Evolutionary conservation across 441 rosid species (phyloP).

Genomic region (Eutrema salsugineum): DNA sequence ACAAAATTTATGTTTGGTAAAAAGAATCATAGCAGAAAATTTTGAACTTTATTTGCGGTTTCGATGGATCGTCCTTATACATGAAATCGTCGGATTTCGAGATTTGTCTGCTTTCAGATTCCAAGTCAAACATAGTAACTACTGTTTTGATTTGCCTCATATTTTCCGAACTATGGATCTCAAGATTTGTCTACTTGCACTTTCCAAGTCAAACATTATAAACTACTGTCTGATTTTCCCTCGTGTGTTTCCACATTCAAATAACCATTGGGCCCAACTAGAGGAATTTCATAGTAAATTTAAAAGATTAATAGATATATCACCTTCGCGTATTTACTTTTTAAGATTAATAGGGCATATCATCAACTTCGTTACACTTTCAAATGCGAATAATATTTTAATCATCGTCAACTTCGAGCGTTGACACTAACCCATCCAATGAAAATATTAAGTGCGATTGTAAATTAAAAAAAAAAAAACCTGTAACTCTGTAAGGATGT

Average conservation of each 20-base stretch:
- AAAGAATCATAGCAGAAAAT: neutral
- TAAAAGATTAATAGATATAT: neutral
- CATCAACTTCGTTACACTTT: neutral
- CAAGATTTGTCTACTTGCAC: conserved; percentile 24
- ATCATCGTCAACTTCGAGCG: neutral
- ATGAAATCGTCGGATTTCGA: conserved; percentile 13
- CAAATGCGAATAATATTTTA: too few relatives aligned
- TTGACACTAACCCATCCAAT: neutral
- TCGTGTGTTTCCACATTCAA: conserved; percentile 12
- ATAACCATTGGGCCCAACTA: neutral
- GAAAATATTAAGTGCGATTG: too few relatives aligned
- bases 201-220: conserved; percentile 29
- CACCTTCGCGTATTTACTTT: neutral
- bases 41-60: conserved; percentile 11
- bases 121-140: conserved; percentile 23
- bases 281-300: neutral
- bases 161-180: neutral
- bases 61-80: conserved; percentile 16
- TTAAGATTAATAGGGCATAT: neutral
- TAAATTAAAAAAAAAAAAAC: too few relatives aligned
- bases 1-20: neutral
- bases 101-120: conserved; percentile 14
- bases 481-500: neutral
- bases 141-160: conserved; percentile 19
- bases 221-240: conserved; percentile 17